Base-by-base conservation (phyloP, 805 yeast species). In the Yamadazyma paraphyllophila region DNA sequence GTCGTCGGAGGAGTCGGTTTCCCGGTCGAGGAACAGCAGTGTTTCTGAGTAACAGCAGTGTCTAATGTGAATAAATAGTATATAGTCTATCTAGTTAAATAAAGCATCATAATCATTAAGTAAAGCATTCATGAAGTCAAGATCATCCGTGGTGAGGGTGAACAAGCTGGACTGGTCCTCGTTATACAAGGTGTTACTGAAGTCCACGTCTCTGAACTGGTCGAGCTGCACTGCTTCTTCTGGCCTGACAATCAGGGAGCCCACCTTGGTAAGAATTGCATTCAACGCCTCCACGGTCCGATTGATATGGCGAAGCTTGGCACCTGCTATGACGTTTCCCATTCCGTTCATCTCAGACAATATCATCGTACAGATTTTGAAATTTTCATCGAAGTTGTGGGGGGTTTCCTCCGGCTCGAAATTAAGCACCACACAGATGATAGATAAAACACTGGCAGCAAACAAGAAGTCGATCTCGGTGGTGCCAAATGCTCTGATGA, bases 401-500 rank as follows among this genome's bases (percentile, higher is more conserved):
- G 44, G 38, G 34, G 40, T 7, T 36, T 17, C 30, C 11, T 8
- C 16, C 2, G 26, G 15, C 9, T 39, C 34, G 7, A 55, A 42
- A 11, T 51, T 48, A 3, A 63, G 34, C 9, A 62, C 38, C 29
- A 59, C 25, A 14, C 59, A 54, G 11, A 62, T 60, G 7, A 61
- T 44, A 16, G 60, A 55, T 4, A 58, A 46, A 27, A 61, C 47
- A 10, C 60, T 49, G 4, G 54, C 45, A n/a, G 58, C 46, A 36
- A 53, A 57, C 9, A 63, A 43, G 39, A 48, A 60, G 47, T 63
- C 67, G 20, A 62, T 48, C 27, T 63, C 67, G 0, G 65, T 56
- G 37, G 59, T 58, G 2, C 64, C 66, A 51, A 58, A 61, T 2
- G 48, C 46, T 26, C 62, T 43, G n/a, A 61, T n/a, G 4, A 50